Evolutionary conservation across 2,329 filamentous ascomycete genomes (phyloP).

Genomic region (Tolypocladium amazonense): DNA sequence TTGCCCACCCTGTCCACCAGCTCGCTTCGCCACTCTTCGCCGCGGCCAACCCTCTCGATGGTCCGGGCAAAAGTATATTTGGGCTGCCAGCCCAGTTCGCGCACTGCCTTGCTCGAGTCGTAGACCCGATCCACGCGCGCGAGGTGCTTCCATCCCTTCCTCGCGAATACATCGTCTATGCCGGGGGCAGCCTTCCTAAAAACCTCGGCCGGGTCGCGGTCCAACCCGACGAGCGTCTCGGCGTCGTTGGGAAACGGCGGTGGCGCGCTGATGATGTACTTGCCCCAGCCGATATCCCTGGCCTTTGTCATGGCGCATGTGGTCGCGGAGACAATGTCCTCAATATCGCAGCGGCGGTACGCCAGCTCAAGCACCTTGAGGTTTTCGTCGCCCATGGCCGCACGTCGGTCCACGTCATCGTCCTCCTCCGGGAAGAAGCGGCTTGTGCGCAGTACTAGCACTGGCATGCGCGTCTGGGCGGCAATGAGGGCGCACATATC

Average conservation of each 20-base stretch:
- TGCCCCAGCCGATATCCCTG: conserved; percentile 20
- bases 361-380: conserved; percentile 37
- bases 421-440: conserved; percentile 39
- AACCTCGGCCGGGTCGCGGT: conserved; percentile 19
- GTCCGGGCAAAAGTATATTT: conserved; percentile 27
- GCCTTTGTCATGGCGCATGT: conserved; percentile 26
- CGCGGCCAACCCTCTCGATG: conserved; percentile 21
- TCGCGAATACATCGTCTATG: conserved; percentile 18
- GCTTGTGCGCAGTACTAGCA: conserved; percentile 32
- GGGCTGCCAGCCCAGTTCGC: conserved; percentile 31
- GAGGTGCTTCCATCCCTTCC: conserved; percentile 25
- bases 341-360: conserved; percentile 32
- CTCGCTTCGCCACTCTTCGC: conserved; percentile 27
- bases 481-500: conserved; percentile 33
- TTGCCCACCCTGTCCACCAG: conserved; percentile 27
- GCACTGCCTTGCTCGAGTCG: conserved; percentile 28
- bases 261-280: conserved; percentile 33
- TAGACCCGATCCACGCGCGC: conserved; percentile 32
- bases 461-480: conserved; percentile 24
- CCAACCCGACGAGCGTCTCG: conserved; percentile 20
- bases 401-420: conserved; percentile 29
- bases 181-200: conserved; percentile 16
- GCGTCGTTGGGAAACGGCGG: conserved; percentile 24
- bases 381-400: conserved; percentile 27
- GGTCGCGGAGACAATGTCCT: conserved; percentile 30